phyloP scores from a whole-genome alignment of 257 asterid genomes.

The Oldenlandia corymbosa region DNA sequence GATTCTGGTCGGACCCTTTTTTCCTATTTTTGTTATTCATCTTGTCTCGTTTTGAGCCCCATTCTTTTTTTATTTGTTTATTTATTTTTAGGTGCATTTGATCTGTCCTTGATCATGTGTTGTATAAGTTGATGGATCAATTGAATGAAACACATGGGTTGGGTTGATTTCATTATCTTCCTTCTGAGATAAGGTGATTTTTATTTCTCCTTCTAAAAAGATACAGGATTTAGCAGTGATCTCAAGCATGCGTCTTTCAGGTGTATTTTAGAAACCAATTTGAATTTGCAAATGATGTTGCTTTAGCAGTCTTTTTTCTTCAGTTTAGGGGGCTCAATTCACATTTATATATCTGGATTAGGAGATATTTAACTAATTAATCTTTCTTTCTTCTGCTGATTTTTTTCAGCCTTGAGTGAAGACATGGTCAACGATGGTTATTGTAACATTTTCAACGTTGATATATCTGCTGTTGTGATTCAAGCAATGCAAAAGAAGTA shows the following conservation, averaged over 20 bases:
- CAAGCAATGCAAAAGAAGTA: constrained; percentile 67
- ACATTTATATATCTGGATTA: no score
- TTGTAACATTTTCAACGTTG: constrained; percentile 48
- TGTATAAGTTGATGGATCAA: background rate
- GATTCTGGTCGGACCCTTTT: constrained; percentile 44
- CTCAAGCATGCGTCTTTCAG: background rate
- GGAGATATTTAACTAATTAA: background rate
- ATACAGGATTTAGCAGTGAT: background rate
- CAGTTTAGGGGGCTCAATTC: no score
- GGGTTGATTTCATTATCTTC: background rate
- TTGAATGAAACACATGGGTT: background rate
- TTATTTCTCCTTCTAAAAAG: background rate
- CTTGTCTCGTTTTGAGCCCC: no score
- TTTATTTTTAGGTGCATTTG: background rate
- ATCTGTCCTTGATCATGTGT: background rate
- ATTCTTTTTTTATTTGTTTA: no score
- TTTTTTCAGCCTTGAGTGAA: constrained; percentile 59
- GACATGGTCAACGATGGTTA: constrained; percentile 69
- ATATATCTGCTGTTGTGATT: constrained; percentile 64
- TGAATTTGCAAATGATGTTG: background rate
- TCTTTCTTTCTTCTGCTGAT: background rate
- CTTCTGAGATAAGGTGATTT: background rate
- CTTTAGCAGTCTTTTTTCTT: no score
- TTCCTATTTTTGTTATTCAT: background rate
- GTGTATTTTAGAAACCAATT: background rate